Evolutionary conservation across 176 grass and related monocot genomes (phyloP), one percentile per base, ranked within the genome.

Genomic region (Areca catechu): DNA sequence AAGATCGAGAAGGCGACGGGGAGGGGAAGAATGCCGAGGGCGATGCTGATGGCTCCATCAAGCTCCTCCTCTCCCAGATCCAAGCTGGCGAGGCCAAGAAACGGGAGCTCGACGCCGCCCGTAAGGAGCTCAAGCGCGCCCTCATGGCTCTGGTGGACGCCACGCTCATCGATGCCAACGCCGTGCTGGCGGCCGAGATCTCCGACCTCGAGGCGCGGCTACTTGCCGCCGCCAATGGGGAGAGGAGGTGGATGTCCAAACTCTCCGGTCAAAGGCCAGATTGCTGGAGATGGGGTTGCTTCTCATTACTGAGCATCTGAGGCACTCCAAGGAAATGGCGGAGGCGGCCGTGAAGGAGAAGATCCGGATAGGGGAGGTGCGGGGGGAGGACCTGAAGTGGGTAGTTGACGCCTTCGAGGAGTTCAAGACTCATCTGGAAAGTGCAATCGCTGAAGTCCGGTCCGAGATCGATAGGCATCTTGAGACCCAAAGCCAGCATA

Each of bases 51-150:
- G 79, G 4, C 61, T 71, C 81, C 51, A 74, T 79, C 76, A 71
- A 76, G 18, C 47, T 61, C 67, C 71, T 79, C 47, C 76, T 71
- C 51, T 76, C 67, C 48, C 73, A 80, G 73, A 76, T 80, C 82
- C 53, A 64, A 63, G 68, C 53, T 58, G 73, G 80, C 73, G 19
- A 69, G 57, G 50, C 53, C 58, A 5, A 73, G 53, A 85, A 76
- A 34, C 63, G 16, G 58, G 68, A 64, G 29, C 73, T 80, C 69
- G 64, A 53, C n/a, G 54, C 5, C 20, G 77, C 68, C 17, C 5
- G 24, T 5, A 29, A 29, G 27, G 27, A 29, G 27, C 27, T 29
- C 5, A 7, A 75, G 71, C 20, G 79, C 61, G 54, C 51, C n/a
- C 5, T 15, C 48, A 68, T 75, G 67, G 66, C 67, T 20, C 55